These are phyloP conservation scores for Miamiensis avidus DNA, from an alignment of 169 alveolate genomes.

Conservation along the genomic window DNA sequence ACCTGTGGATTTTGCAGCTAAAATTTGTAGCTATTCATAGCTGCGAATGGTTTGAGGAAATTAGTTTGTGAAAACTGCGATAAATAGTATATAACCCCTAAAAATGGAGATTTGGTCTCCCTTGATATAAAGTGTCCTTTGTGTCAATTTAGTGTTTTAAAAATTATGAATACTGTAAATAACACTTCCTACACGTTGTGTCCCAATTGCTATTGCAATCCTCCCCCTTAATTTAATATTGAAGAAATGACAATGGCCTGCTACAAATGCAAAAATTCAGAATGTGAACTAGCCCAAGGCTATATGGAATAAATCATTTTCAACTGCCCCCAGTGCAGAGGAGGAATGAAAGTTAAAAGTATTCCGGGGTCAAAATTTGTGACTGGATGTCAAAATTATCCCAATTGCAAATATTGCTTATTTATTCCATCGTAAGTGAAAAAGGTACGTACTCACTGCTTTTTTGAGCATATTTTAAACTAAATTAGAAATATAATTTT, in stretches of 20 bases:
- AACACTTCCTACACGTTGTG: neutral
- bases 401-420: neutral
- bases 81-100: neutral
- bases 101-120: neutral
- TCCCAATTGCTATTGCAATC: neutral
- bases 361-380: neutral
- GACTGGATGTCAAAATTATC: neutral
- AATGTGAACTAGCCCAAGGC: neutral
- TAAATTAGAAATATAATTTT: too few species aligned
- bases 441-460: neutral
- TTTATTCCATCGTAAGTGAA: neutral
- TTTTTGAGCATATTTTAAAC: too few species aligned
- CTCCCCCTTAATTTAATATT: neutral
- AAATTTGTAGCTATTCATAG: neutral
- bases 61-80: neutral
- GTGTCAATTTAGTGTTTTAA: neutral
- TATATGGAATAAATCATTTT: neutral
- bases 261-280: neutral
- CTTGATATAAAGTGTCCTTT: neutral
- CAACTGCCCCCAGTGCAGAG: neutral
- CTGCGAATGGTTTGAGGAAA: neutral
- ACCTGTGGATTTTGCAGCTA: neutral
- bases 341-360: neutral
- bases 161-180: neutral
- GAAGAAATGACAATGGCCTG: neutral